Evolutionary conservation across 331 rosid genomes (phyloP), one percentile per base, ranked within the genome.

Genomic region (Phaseolus coccineus): DNA sequence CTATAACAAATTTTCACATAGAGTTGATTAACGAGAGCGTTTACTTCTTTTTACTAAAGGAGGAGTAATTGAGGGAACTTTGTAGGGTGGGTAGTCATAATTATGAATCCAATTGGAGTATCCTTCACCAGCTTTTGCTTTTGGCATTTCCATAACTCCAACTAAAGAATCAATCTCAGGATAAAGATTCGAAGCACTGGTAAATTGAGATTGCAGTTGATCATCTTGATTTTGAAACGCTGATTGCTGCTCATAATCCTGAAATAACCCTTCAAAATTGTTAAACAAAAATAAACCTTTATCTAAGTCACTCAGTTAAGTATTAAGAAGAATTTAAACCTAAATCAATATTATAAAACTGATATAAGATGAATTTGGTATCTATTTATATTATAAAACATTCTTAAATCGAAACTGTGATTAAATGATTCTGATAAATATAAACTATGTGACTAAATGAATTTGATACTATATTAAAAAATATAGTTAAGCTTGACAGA

Each of bases 221-320:
- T 62, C 8, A 80, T 80, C 76, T 57, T 77, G 50, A 35, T 72
- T 53, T 30, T 30, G 56, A 72, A 65, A 55, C 2, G 63, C 44
- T 46, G 61, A 25, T 4, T 56, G 58, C 5, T 50, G 27, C 44
- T 69, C 71, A 71, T 75, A 63, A 69, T 65, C 73, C 89, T 85
- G 84, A 79, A 77, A 53, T 44, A 71, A 53, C 69, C 27, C 77
- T 48, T 74, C 30, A 11, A 25, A 46, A 2, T 69, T 77, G 47
- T 46, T 31, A 31, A 61, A 30, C 12, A 63, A 63, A 33, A 63
- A 28, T 0, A 28, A 61, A 2, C 2, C 15, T 63, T 83, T 48
- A 14, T 14, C n/a, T 3, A 13, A 4, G 53, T 48, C 22, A 19
- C 22, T 19, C 22, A 19, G 22, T 19, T 19, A 19, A 19, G 22